phyloP scores from a whole-genome alignment of 345 rosid genomes.

The Nephelium lappaceum region DNA sequence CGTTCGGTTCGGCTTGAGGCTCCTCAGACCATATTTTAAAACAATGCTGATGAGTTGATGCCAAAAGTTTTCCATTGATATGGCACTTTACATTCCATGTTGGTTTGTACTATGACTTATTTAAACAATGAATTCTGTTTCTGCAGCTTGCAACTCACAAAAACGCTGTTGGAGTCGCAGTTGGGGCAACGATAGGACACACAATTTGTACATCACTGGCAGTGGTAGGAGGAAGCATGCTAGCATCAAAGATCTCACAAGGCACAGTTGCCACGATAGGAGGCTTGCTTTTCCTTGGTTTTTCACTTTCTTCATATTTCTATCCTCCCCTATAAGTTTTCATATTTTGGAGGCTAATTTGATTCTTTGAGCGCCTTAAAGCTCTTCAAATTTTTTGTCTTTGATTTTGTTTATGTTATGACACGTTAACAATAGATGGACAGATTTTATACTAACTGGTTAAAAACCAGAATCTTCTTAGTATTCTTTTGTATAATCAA shows the following conservation, averaged over 20 bases:
- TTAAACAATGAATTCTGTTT: background rate
- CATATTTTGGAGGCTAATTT: conserved; percentile 25
- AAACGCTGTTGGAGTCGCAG: conserved; percentile 88
- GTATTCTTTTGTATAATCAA: background rate
- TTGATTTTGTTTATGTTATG: background rate
- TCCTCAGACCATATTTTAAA: no score
- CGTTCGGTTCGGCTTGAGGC: no score
- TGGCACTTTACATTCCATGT: background rate
- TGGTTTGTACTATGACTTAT: background rate
- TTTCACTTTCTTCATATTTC: conserved; percentile 90
- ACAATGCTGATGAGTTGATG: background rate
- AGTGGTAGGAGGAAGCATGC: conserved; percentile 97
- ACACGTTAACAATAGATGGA: background rate
- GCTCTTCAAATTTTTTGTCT: background rate
- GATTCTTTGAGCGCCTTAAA: conserved; percentile 20
- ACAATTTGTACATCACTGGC: conserved; percentile 89
- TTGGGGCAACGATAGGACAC: conserved; percentile 89
- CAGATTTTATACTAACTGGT: conserved; percentile 1
- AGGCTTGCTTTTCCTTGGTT: conserved; percentile 90
- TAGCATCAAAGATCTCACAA: conserved; percentile 94
- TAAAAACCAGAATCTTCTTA: background rate
- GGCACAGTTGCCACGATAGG: conserved; percentile 91
- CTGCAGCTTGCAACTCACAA: conserved; percentile 96
- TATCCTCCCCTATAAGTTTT: conserved; percentile 80
- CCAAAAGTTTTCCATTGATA: background rate